Conservation (phyloP, 2,329 filamentous ascomycete species). For the Exserohilum turcica region DNA sequence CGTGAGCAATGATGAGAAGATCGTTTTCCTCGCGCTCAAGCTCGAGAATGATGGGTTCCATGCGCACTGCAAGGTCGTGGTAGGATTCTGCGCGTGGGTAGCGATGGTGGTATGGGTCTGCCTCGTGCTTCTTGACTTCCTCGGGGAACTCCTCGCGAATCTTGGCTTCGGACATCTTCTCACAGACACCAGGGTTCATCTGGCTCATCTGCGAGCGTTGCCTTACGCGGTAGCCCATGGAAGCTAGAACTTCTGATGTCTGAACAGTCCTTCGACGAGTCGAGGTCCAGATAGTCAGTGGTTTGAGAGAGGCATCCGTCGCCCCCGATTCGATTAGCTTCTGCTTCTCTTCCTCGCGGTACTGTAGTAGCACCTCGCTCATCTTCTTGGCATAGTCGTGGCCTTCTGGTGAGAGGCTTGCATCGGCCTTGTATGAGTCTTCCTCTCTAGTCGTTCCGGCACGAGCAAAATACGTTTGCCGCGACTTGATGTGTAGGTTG, state of each 20-base stretch:
- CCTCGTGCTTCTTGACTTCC: constrained; percentile 88
- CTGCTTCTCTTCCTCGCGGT: constrained; percentile 80
- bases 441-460: constrained; percentile 85
- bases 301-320: constrained; percentile 70
- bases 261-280: constrained; percentile 89
- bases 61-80: constrained; percentile 94
- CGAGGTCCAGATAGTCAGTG: constrained; percentile 92
- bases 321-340: constrained; percentile 72
- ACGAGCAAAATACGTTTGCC: constrained; percentile 90
- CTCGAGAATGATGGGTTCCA: constrained; percentile 97
- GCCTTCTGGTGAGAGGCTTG: constrained; percentile 79
- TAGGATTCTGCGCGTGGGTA: constrained; percentile 98
- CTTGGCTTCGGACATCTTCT: constrained; percentile 83
- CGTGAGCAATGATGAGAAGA: constrained; percentile 96
- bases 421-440: constrained; percentile 90
- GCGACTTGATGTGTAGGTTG: constrained; percentile 94
- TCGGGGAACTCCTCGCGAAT: constrained; percentile 85
- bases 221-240: constrained; percentile 80
- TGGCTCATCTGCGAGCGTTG: constrained; percentile 97
- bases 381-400: constrained; percentile 70
- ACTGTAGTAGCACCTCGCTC: constrained; percentile 79
- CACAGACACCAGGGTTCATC: constrained; percentile 93
- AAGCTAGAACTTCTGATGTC: constrained; percentile 80
- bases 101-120: constrained; percentile 94
- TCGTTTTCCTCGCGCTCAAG: constrained; percentile 96